Conservation (phyloP, 306 rosid species). For the Inga laurina region DNA sequence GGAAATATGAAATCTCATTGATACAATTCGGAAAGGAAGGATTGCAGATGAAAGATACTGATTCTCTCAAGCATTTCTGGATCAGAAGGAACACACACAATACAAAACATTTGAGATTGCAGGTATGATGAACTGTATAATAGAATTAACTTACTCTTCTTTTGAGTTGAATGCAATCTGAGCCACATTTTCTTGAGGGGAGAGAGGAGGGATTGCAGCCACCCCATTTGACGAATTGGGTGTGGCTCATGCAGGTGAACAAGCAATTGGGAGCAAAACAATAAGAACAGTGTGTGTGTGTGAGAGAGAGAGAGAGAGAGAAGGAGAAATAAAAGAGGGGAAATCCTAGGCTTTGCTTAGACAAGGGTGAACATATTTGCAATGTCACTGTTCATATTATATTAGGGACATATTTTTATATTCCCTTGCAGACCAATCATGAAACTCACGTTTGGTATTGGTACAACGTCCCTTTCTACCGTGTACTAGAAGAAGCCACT, state of each 20-base stretch:
- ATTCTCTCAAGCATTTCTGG: not conserved
- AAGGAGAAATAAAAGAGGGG: conserved; percentile 31
- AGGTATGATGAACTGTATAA: not conserved
- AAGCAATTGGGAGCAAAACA: conserved; percentile 21
- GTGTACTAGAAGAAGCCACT: conserved; percentile 60
- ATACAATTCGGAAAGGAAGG: not conserved
- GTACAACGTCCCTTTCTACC: conserved; percentile 56
- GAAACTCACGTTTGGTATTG: conserved; percentile 53
- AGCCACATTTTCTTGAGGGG: conserved; percentile 84
- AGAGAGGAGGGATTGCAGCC: conserved; percentile 86
- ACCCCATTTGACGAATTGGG: conserved; percentile 57
- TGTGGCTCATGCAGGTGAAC: conserved; percentile 32
- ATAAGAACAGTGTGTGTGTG: not conserved
- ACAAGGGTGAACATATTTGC: conserved; percentile 64
- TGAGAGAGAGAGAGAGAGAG: not conserved
- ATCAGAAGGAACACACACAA: conserved; percentile 1
- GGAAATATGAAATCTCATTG: not conserved
- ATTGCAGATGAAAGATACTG: not conserved
- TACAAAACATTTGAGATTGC: conserved; percentile 23
- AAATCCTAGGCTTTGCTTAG: conserved; percentile 55
- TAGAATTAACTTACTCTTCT: conserved; percentile 62
- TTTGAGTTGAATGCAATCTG: conserved; percentile 68
- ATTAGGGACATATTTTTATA: conserved; percentile 33
- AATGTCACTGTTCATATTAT: conserved; percentile 43
- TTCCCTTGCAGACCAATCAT: conserved; percentile 58